Conservation (phyloP, 2,329 filamentous ascomycete species). For the Diaporthe vaccinii region DNA sequence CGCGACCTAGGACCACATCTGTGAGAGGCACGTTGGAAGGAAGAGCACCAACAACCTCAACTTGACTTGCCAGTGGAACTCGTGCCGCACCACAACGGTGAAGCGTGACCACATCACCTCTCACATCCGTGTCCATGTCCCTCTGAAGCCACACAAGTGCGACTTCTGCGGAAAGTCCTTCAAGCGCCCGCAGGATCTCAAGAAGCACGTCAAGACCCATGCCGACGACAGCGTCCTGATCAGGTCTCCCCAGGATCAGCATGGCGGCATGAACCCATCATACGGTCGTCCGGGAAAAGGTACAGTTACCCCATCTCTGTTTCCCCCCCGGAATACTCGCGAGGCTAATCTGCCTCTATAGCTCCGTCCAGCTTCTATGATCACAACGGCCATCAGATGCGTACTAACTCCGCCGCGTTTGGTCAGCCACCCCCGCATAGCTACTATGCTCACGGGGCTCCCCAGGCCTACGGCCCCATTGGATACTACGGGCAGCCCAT, state of each 20-base stretch:
- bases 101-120: constrained; percentile 99
- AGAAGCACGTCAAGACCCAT: constrained; percentile 99
- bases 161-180: constrained; percentile 99
- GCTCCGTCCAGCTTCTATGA: constrained; percentile 73
- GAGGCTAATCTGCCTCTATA: constrained; percentile 60
- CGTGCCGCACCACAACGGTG: constrained; percentile 94
- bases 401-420: constrained; percentile 67
- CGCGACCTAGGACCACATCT: constrained; percentile 86
- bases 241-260: constrained; percentile 65
- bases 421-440: constrained; percentile 66
- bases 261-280: constrained; percentile 61
- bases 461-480: constrained; percentile 65
- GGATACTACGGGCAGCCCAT: constrained; percentile 79
- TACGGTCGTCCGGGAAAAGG: constrained; percentile 70
- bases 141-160: constrained; percentile 98
- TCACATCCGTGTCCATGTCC: constrained; percentile 98
- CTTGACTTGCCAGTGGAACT: constrained; percentile 96
- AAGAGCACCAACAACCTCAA: constrained; percentile 99
- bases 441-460: constrained; percentile 72
- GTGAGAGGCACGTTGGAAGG: constrained; percentile 96
- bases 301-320: constrained; percentile 56
- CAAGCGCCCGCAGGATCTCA: constrained; percentile 98
- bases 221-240: constrained; percentile 90
- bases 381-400: constrained; percentile 72
- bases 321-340: constrained; percentile 30